phyloP scores from a whole-genome alignment of 345 rosid species.

The Sisymbrium altissimum region DNA sequence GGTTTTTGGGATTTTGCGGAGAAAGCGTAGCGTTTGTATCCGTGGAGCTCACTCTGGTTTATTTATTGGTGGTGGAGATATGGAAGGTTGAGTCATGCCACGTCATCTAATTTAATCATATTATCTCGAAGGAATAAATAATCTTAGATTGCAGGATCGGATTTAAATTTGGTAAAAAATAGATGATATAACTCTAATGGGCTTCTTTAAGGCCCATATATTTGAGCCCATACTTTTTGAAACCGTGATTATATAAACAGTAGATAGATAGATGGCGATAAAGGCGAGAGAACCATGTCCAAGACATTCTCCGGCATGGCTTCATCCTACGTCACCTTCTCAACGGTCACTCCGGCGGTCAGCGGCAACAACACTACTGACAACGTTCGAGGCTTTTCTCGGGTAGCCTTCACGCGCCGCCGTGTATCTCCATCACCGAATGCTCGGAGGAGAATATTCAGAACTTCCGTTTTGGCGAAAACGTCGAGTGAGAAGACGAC shows the following conservation, averaged over 20 bases:
- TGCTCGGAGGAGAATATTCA: slow-evolving; percentile 22
- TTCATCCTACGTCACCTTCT: slow-evolving; percentile 26
- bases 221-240: not conserved
- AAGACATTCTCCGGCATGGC: slow-evolving; percentile 30
- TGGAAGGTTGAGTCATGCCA: slow-evolving; percentile 14
- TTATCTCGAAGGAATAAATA: slow-evolving; percentile 26
- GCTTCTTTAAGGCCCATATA: not conserved
- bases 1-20: not conserved
- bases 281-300: slow-evolving; percentile 16
- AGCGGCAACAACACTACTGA: not conserved
- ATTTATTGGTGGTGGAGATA: slow-evolving; percentile 2
- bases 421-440: not conserved
- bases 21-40: not conserved
- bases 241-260: not conserved
- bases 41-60: slow-evolving; percentile 26
- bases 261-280: slow-evolving; percentile 6
- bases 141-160: not conserved
- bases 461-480: slow-evolving; percentile 33
- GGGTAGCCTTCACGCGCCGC: not conserved
- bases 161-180: not conserved
- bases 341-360: slow-evolving; percentile 23
- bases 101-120: slow-evolving; percentile 13
- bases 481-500: slow-evolving; percentile 31
- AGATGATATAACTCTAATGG: not conserved
- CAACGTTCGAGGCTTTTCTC: not conserved